Base-by-base conservation (phyloP, 2,329 filamentous ascomycete species). In the Atkinsonella texensis region DNA sequence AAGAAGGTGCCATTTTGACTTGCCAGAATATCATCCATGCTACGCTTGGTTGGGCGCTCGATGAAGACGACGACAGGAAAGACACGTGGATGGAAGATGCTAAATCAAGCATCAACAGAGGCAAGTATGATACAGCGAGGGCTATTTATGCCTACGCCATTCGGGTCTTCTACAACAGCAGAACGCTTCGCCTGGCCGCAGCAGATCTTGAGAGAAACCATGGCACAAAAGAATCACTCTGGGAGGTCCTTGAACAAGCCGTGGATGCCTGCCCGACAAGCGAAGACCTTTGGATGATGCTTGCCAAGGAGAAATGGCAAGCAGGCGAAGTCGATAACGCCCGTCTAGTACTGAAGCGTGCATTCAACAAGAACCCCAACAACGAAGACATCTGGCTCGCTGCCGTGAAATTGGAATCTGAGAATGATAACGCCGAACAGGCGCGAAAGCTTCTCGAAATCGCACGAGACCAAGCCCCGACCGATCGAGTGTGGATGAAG, bases 331-430 rank as follows among this genome's bases (percentile, higher is more conserved):
- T 95, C 44, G 85, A 95, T 63, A 88, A 88, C 55, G 90, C 93
- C 12, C 81, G 93, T 52, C 76, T 83, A 55, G 89, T 97, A 1
- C 80, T 98, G 15, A 91, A 83, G 31, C 81, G 85, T 56, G 93
- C 91, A 5, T 98, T 98, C 74, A 85, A 91, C 59, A 88, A 95
- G 65, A 94, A 97, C 60, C 89, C 89, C 1, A 90, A 94, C 66
- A 96, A 95, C 69, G 93, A 98, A 68, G 89, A 97, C 65, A 96
- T 98, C 58, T 98, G 93, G 85, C 83, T 96, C 46, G 87, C 90
- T 15, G 93, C 93, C 45, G 93, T 98, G 57, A 95, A 96, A 67
- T 81, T 98, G 32, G 93, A 98, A 69, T 89, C 93, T 1, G 90
- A 97, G 62, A 91, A 89, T 55, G 80, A 83, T 43, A 83, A 95